Evolutionary conservation across 495 filamentous ascomycete genomes (phyloP).

Genomic region (Durotheca rogersii): DNA sequence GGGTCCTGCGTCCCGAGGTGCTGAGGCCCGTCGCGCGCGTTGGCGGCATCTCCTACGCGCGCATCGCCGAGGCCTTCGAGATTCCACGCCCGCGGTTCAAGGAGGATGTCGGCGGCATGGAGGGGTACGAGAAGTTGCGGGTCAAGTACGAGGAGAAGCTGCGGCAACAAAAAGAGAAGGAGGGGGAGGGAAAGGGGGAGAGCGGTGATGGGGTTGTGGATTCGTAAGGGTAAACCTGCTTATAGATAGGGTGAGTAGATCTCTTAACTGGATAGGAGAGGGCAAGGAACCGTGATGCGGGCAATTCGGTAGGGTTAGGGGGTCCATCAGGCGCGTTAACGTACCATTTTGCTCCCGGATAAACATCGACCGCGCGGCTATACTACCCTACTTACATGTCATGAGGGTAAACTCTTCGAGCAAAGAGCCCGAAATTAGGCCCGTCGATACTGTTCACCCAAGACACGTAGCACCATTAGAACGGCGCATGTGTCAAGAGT

Average conservation of each 20-base stretch:
- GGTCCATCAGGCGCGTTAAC: background rate
- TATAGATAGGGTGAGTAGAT: too few species aligned
- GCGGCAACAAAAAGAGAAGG: too few species aligned
- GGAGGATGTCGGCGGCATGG: conserved; percentile 44
- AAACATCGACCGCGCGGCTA: conserved; percentile 8
- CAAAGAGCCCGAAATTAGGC: background rate
- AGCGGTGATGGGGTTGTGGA: too few species aligned
- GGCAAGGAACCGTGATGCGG: too few species aligned
- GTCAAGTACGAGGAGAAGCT: too few species aligned
- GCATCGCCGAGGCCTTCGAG: conserved; percentile 72
- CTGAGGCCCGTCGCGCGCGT: conserved; percentile 75
- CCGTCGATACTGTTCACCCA: background rate
- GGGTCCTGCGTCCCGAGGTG: conserved; percentile 66
- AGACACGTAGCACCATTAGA: background rate
- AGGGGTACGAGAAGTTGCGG: conserved; percentile 41
- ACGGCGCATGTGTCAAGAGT: background rate
- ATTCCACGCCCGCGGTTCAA: conserved; percentile 70
- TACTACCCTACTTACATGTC: conserved; percentile 5
- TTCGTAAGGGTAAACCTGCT: too few species aligned
- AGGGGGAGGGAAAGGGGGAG: too few species aligned
- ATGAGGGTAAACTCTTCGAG: background rate
- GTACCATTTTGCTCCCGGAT: conserved; percentile 18
- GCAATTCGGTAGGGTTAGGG: background rate
- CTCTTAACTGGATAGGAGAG: too few species aligned
- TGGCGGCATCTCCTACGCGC: conserved; percentile 81